These are phyloP conservation scores for Circinella minor DNA, from an alignment of 371 early-diverging fungal genomes.

Conservation along the genomic window DNA sequence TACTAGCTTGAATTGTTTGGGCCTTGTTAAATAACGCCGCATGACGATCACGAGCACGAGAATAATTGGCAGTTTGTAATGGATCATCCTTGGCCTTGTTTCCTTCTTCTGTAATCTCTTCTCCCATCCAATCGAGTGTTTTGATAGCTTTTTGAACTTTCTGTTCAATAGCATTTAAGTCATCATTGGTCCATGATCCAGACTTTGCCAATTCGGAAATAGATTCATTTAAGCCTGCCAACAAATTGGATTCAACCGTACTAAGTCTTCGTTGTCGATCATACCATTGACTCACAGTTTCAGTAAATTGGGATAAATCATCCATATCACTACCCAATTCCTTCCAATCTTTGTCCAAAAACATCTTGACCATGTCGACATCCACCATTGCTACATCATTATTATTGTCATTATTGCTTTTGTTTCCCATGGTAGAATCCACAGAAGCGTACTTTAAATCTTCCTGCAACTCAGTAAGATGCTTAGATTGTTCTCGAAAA, in stretches of 20 bases:
- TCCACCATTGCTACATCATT: neutral
- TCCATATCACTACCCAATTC: constrained; percentile 31
- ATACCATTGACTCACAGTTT: constrained; percentile 42
- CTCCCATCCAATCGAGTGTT: constrained; percentile 27
- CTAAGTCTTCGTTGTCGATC: constrained; percentile 40
- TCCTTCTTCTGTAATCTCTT: constrained; percentile 26
- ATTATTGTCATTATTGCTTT: neutral
- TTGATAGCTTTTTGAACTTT: constrained; percentile 29
- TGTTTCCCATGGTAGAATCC: no score
- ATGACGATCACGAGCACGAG: constrained; percentile 48
- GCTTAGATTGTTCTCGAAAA: constrained; percentile 22
- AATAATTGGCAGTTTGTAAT: constrained; percentile 48
- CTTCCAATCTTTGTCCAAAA: constrained; percentile 37
- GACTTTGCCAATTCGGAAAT: constrained; percentile 29
- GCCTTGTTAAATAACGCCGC: constrained; percentile 23
- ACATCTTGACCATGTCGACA: constrained; percentile 19
- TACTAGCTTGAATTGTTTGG: constrained; percentile 17
- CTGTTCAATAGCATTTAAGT: constrained; percentile 22
- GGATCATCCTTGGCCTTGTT: constrained; percentile 36
- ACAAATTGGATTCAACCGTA: constrained; percentile 25
- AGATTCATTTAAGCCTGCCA: constrained; percentile 34
- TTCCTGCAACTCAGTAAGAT: constrained; percentile 28
- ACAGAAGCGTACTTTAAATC: constrained; percentile 13
- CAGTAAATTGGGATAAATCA: constrained; percentile 28
- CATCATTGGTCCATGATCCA: constrained; percentile 23